Evolutionary conservation across 1,139 yeast species (phyloP).

Genomic region (Lodderomyces oxycetoniae): DNA sequence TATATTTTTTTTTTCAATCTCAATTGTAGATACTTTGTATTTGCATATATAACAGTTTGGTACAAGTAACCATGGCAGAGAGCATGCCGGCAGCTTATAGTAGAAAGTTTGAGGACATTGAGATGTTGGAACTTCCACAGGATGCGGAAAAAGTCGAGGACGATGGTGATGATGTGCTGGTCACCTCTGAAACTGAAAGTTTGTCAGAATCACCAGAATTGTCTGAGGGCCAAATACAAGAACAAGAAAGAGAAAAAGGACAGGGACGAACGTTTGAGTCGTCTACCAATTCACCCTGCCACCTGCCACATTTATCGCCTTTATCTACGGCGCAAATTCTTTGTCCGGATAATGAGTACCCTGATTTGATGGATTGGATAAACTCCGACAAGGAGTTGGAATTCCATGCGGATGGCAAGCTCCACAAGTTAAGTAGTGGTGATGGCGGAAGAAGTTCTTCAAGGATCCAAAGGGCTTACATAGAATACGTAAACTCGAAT

Average conservation of each 20-base stretch:
- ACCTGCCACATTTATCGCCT: not conserved
- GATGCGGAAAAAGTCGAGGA: conserved; percentile 16
- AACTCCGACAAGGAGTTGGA: conserved; percentile 22
- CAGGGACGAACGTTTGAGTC: not conserved
- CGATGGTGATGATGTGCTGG: conserved; percentile 18
- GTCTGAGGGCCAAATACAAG: conserved; percentile 19
- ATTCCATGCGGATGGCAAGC: too few species aligned
- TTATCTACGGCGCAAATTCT: not conserved
- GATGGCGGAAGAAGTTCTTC: too few species aligned
- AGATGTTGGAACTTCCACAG: conserved; percentile 41
- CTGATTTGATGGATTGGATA: conserved; percentile 31
- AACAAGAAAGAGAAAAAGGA: not conserved
- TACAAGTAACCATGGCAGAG: too few species aligned
- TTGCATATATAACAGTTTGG: too few species aligned
- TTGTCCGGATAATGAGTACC: conserved; percentile 11
- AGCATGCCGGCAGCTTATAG: not conserved
- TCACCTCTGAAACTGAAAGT: conserved; percentile 30
- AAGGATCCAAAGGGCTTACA: conserved; percentile 21
- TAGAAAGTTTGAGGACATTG: conserved; percentile 14
- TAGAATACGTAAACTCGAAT: conserved; percentile 27
- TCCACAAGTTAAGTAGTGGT: too few species aligned
- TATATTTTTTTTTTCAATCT: too few species aligned
- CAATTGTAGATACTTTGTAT: too few species aligned
- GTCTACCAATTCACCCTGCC: not conserved
- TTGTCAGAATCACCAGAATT: conserved; percentile 13